Base-by-base conservation (phyloP, 495 filamentous ascomycete genomes). In the Daldinia bambusicola region DNA sequence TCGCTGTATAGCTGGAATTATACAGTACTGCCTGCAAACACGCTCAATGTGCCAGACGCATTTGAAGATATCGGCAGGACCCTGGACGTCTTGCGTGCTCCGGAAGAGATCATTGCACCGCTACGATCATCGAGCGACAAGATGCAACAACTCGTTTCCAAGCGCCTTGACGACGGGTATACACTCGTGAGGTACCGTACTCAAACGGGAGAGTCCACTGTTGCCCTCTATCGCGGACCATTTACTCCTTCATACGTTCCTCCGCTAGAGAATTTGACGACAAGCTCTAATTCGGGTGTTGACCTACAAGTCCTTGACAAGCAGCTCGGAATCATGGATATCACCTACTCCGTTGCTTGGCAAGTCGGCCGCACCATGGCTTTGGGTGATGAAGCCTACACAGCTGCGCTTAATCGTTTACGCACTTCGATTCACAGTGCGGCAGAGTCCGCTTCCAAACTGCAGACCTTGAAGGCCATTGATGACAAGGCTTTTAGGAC, bases 1-100 rank as follows among this genome's bases (percentile, higher is more conserved):
- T 81, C 77, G 0, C 73, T 88, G 8, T 73, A 82, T 63, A 75
- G 69, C 14, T 88, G 86, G 86, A 71, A 69, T 1, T 87, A 86
- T 53, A 79, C 70, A 0, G 65, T 68, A 10, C 37, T 82, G 0
- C 86, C 84, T 1, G 72, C 81, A 0, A 58, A 67, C 48, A 58
- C 75, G 0, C 41, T 81, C 36, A 82, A 78, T 55, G 70, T 82
- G 13, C 18, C 51, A 0, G 78, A 82, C 10, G 40, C 64, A 0
- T 66, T 79, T 10, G 20, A 14, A 26, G 22, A 66, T 2, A 43
- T 81, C 1, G 75, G 69, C 0, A 38, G n/a, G 7, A 65, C 57
- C 0, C 48, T 64, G 2, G 37, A 72, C 9, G 61, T 70, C 5
- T 31, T 61, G 4, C 48, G 48, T 9, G n/a, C 63, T 5, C 55